Base-by-base conservation (phyloP, 2,329 filamentous ascomycete species). In the Stemphylium beticola region DNA sequence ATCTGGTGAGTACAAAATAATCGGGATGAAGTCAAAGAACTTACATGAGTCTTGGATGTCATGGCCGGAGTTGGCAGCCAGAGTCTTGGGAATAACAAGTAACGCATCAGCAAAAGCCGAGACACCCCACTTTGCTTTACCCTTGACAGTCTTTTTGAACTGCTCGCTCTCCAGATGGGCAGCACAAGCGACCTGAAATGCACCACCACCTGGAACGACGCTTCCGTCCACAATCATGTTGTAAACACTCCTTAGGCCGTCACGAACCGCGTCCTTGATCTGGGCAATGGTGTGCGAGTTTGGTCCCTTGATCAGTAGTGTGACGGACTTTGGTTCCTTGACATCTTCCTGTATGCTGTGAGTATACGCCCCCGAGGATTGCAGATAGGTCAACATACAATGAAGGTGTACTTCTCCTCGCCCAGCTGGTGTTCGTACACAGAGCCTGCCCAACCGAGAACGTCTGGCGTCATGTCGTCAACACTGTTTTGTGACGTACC, bases 141-240 rank as follows among this genome's bases (percentile, higher is more conserved):
- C 95, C 84, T 97, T 99, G 74, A 98, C 90, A 26, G 89, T 89
- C 82, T 92, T 96, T 67, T 84, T 83, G 80, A 98, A 96, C 15
- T 84, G 85, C 69, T 96, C 92, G 62, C 92, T 92, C 75, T 89
- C 90, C 58, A 99, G 83, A 77, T 96, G 92, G 41, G 87, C 84
- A 20, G 93, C 92, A 67, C 91, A 96, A 29, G 95, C 93, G 40
- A 99, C 88, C 78, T 99, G 95, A 86, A 96, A 99, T 44, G 95
- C 91, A 68, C 95, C 95, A 53, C 87, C 95, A 54, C 95, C 95
- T 1, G 95, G 95, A 22, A 99, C 92, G 17, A 99, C 95, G 65
- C 90, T 93, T 78, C 89, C 87, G 76, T 99, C 95, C n/a, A 98
- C 93, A 75, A 99, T 98, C 83, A 96, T 96, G 83, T 99, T 99